A percentile compares a stretch with the other conserved stretches of the same genome.
Evolutionary conservation across 352 stramenopile genomes (phyloP).

Genomic region (Pythium brassicae): DNA sequence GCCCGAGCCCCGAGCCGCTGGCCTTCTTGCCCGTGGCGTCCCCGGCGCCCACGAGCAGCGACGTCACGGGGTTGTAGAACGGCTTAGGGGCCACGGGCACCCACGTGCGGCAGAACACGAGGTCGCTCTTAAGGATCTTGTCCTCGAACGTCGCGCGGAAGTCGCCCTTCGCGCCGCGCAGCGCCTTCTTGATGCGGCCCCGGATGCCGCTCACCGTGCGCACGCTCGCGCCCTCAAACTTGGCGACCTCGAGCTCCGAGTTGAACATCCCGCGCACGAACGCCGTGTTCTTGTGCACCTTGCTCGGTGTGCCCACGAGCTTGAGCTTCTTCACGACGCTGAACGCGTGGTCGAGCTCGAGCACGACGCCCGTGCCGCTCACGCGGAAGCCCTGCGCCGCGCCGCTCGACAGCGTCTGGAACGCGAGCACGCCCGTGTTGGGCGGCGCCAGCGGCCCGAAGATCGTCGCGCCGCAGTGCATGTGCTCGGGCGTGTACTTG

Average conservation of each 20-base stretch:
- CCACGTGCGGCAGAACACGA: constrained; percentile 99
- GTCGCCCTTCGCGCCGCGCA: constrained; percentile 90
- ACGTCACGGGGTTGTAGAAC: constrained; percentile 98
- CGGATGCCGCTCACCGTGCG: constrained; percentile 98
- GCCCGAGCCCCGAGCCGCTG: constrained; percentile 26
- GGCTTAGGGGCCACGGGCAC: constrained; percentile 97
- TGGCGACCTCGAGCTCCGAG: constrained; percentile 93
- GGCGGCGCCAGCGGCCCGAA: constrained; percentile 94
- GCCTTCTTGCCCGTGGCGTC: constrained; percentile 40
- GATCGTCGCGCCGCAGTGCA: constrained; percentile 99
- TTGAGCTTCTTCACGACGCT: constrained; percentile 99
- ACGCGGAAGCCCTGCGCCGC: constrained; percentile 93
- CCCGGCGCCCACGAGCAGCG: constrained; percentile 53
- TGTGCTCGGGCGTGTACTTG: constrained; percentile 99
- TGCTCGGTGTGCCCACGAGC: constrained; percentile 96
- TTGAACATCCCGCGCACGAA: constrained; percentile 99
- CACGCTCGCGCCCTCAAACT: constrained; percentile 97
- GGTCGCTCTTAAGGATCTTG: constrained; percentile 98
- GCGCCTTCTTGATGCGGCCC: constrained; percentile 96
- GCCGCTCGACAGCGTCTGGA: constrained; percentile 93
- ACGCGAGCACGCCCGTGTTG: constrained; percentile 97
- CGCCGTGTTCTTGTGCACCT: constrained; percentile 99
- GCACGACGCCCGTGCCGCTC: constrained; percentile 94
- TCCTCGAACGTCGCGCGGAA: constrained; percentile 99
- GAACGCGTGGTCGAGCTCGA: constrained; percentile 98